Percentiles rank a stretch among this genome's conserved stretches.
Evolutionary conservation across 2,329 filamentous ascomycete species (phyloP).

Genomic region (Alternaria arbusti): DNA sequence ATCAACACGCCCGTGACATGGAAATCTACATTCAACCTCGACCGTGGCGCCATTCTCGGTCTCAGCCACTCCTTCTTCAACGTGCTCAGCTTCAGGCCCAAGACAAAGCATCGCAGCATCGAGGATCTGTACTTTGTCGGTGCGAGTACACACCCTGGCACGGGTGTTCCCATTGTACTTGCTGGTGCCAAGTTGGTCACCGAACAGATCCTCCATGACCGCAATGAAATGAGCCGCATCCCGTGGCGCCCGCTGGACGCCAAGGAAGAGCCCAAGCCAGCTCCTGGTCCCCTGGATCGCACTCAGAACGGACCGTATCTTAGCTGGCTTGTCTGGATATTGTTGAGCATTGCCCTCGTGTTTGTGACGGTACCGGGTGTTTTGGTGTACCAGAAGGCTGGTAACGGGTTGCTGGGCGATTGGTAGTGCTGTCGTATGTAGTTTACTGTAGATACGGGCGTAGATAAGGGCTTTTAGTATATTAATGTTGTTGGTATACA

Average conservation of each 20-base stretch:
- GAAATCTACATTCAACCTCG: constrained; percentile 73
- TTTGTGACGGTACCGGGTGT: neutral
- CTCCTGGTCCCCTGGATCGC: constrained; percentile 22
- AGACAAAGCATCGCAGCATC: constrained; percentile 61
- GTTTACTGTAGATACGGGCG: neutral
- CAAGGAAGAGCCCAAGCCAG: neutral
- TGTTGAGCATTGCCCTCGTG: constrained; percentile 14
- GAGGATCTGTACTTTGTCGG: constrained; percentile 72
- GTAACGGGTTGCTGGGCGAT: neutral
- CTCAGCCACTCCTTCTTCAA: constrained; percentile 77
- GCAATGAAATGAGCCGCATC: constrained; percentile 28
- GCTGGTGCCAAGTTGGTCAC: constrained; percentile 70
- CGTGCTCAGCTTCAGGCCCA: constrained; percentile 70
- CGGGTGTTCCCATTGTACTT: constrained; percentile 75
- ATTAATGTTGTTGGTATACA: neutral
- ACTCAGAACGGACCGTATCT: constrained; percentile 17
- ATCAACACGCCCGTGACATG: constrained; percentile 71
- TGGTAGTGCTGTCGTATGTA: neutral
- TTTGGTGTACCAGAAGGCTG: neutral
- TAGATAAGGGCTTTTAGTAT: neutral
- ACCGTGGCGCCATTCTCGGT: constrained; percentile 76
- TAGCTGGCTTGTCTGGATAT: constrained; percentile 25
- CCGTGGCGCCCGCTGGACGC: constrained; percentile 46
- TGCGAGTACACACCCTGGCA: constrained; percentile 77
- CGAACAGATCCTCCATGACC: constrained; percentile 58